Conservation (phyloP, 106 monocot species). For the Triglochin maritima region DNA sequence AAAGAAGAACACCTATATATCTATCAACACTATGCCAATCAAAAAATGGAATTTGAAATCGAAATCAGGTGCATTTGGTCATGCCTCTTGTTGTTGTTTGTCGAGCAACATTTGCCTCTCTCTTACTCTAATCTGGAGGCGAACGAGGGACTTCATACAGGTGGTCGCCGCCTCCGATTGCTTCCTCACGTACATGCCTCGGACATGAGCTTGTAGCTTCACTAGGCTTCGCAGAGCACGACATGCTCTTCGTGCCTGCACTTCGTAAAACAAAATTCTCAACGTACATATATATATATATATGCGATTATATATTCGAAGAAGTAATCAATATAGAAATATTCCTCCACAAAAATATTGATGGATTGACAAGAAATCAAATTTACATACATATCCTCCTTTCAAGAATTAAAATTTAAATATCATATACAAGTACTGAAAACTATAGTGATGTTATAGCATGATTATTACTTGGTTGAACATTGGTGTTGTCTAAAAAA, state of each 20-base stretch:
- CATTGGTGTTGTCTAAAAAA: too few relatives aligned
- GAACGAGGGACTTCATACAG: slow-evolving; percentile 17
- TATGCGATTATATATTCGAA: not conserved
- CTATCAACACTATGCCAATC: not conserved
- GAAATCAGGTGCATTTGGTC: not conserved
- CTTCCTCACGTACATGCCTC: slow-evolving; percentile 11
- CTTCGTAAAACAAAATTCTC: not conserved
- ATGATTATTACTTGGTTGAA: too few relatives aligned
- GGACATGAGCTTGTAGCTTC: slow-evolving; percentile 17
- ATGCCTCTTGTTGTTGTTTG: not conserved
- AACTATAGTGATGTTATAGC: too few relatives aligned
- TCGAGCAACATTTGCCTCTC: slow-evolving; percentile 7
- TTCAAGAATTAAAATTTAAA: not conserved
- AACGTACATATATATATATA: too few relatives aligned
- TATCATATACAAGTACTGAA: too few relatives aligned
- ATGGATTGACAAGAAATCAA: not conserved
- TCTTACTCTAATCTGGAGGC: slow-evolving; percentile 11
- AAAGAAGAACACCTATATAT: not conserved
- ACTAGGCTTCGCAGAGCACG: slow-evolving; percentile 14
- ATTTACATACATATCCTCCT: not conserved
- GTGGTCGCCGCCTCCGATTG: slow-evolving; percentile 6
- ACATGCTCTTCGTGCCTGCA: slow-evolving; percentile 12
- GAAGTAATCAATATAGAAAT: not conserved
- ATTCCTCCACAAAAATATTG: too few relatives aligned
- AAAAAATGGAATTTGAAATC: too few relatives aligned